phyloP scores from a whole-genome alignment of 202 grass and related monocot species.

The Dendrocalamus latiflorus region DNA sequence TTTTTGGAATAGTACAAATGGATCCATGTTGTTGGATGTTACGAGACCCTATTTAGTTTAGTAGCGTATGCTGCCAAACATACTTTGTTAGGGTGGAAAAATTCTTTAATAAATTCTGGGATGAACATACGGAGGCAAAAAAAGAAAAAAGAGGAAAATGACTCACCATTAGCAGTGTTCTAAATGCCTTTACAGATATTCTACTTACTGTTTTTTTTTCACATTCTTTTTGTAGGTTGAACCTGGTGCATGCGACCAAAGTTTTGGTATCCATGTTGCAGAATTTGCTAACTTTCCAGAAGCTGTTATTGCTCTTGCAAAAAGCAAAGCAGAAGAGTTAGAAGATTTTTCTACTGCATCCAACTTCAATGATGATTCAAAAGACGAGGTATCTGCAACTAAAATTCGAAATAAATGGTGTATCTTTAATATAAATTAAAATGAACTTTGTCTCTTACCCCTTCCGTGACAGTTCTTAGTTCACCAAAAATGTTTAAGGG shows the following conservation, averaged over 20 bases:
- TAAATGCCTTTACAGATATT: slow-evolving; percentile 6
- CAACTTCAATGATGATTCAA: slow-evolving; percentile 30
- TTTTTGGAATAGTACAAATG: too few relatives aligned
- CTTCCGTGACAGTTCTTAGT: not conserved
- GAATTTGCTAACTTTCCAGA: slow-evolving; percentile 97
- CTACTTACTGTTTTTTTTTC: not conserved
- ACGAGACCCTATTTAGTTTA: not conserved
- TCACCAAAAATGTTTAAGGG: not conserved
- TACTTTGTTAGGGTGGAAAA: not conserved
- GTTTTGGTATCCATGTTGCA: slow-evolving; percentile 97
- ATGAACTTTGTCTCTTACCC: not conserved
- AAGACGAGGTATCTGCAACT: slow-evolving; percentile 62
- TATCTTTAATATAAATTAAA: slow-evolving; percentile 2
- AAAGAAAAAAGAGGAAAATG: not conserved
- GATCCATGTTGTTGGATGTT: too few relatives aligned
- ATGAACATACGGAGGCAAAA: not conserved
- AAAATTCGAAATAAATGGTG: slow-evolving; percentile 7
- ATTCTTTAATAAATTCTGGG: not conserved
- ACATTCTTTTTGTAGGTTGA: slow-evolving; percentile 62
- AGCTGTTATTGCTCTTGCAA: slow-evolving; percentile 76
- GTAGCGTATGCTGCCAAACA: not conserved
- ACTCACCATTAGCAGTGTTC: slow-evolving; percentile 1
- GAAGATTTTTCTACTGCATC: slow-evolving; percentile 81
- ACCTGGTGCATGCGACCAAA: slow-evolving; percentile 92
- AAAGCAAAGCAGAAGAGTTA: slow-evolving; percentile 91